Evolutionary conservation across 2,329 filamentous ascomycete genomes (phyloP).

Genomic region (Apiospora pterosperma): DNA sequence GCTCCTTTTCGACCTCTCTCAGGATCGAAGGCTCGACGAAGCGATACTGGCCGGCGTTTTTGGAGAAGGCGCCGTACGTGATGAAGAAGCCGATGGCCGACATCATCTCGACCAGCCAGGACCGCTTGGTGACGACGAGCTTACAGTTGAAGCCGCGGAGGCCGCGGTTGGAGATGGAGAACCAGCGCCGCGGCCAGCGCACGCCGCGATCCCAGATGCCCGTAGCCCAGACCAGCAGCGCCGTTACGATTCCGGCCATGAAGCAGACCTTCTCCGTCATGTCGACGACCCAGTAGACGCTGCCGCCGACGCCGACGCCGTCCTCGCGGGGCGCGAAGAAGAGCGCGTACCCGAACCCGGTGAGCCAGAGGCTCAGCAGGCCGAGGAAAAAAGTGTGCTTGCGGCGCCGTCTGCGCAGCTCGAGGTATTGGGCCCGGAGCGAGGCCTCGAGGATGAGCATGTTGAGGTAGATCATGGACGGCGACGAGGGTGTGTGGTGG

Average conservation of each 20-base stretch:
- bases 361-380: slow-evolving; percentile 75
- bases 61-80: slow-evolving; percentile 68
- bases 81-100: slow-evolving; percentile 74
- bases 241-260: slow-evolving; percentile 85
- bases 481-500: slow-evolving; percentile 79
- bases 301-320: slow-evolving; percentile 84
- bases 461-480: slow-evolving; percentile 96
- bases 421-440: slow-evolving; percentile 87
- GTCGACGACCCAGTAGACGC: slow-evolving; percentile 94
- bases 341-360: slow-evolving; percentile 82
- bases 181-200: slow-evolving; percentile 89
- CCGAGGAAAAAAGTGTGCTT: slow-evolving; percentile 92
- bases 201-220: slow-evolving; percentile 96
- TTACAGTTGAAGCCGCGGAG: slow-evolving; percentile 94
- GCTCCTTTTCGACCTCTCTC: slow-evolving; percentile 57
- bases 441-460: slow-evolving; percentile 95
- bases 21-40: slow-evolving; percentile 66
- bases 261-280: slow-evolving; percentile 87
- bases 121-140: slow-evolving; percentile 80
- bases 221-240: slow-evolving; percentile 84
- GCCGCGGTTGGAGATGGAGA: slow-evolving; percentile 84
- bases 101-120: slow-evolving; percentile 76
- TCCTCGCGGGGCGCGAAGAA: slow-evolving; percentile 97
- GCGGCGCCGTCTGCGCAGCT: slow-evolving; percentile 79
- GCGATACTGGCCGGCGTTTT: slow-evolving; percentile 65